Base-by-base conservation (phyloP, 2,329 filamentous ascomycete genomes). In the Thermomyces lanuginosus region DNA sequence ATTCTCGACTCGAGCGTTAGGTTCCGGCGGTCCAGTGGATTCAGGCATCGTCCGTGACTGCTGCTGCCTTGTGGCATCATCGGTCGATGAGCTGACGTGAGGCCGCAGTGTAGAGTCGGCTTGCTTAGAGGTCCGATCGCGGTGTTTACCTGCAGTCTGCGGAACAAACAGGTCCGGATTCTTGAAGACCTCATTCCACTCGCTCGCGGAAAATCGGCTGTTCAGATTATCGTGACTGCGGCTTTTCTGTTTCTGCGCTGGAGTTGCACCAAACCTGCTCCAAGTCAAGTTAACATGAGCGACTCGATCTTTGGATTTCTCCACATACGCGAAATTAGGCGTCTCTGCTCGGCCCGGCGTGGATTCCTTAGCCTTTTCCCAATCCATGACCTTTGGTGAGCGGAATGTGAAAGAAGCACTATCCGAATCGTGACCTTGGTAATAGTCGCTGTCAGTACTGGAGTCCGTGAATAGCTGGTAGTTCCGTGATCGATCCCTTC, bases 171-270 rank as follows among this genome's bases (percentile, higher is more conserved):
- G 51, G 10, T 52, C 47, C 15, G 50, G 44, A 6, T 36, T 31
- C n/a, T 41, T 40, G 27, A 58, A 43, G 22, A 47, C 49, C 24
- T 45, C 45, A 24, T 49, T 43, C 55, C 55, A 60, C 11, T 54
- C 52, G 8, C 47, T 45, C 1, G 54, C 51, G 4, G 53, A 55
- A 25, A 61, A 61, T 23, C 48, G 48, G 16, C 51, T 51, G 15
- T 48, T 48, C 13, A 44, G 34, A 22, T 40, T 41, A 16, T 47
- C 46, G 28, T 53, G 42, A 28, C 44, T 51, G 21, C 40, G 49
- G 22, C 46, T 49, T 23, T 46, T 53, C n/a, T n/a, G n/a, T n/a
- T n/a, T n/a, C n/a, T n/a, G n/a, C n/a, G n/a, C n/a, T n/a, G n/a
- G n/a, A n/a, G n/a, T n/a, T n/a, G n/a, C n/a, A n/a, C n/a, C n/a